These are phyloP conservation scores for Murraya paniculata DNA, from an alignment of 345 rosid genomes.

Conservation along the genomic window DNA sequence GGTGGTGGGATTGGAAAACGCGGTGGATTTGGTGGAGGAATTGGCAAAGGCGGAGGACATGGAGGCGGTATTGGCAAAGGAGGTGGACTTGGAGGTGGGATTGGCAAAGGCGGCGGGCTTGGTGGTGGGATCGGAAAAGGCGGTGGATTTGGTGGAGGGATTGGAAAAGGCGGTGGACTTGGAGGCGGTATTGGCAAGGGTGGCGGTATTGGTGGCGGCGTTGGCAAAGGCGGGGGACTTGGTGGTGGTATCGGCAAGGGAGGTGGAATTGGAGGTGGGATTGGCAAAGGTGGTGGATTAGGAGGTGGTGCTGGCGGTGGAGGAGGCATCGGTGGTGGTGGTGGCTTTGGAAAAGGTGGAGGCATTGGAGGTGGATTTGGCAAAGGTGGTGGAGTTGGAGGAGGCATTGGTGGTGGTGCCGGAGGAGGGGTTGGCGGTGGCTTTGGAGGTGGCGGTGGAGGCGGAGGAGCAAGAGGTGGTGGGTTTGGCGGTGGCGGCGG, in stretches of 20 bases:
- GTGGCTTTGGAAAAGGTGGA: conserved; percentile 12
- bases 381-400: conserved; percentile 14
- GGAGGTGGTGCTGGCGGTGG: conserved; percentile 18
- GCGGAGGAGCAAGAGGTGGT: conserved; percentile 10
- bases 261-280: conserved; percentile 19
- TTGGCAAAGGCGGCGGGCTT: conserved; percentile 22
- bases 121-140: conserved; percentile 28
- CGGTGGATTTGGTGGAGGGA: conserved; percentile 21
- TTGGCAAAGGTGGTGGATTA: conserved; percentile 23
- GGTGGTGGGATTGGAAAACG: conserved; percentile 22
- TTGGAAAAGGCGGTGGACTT: conserved; percentile 19
- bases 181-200: conserved; percentile 31
- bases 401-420: conserved; percentile 9
- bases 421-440: conserved; percentile 14
- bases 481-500: neutral
- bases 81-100: conserved; percentile 35
- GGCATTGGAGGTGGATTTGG: conserved; percentile 27
- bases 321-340: conserved; percentile 10
- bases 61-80: conserved; percentile 18
- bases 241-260: conserved; percentile 25
- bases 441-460: conserved; percentile 12
- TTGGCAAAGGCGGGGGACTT: conserved; percentile 23
- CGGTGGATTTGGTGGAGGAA: conserved; percentile 17
- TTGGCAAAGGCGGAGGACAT: neutral
- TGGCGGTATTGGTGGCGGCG: conserved; percentile 25